Evolutionary conservation across 2,329 filamentous ascomycete genomes (phyloP).

Genomic region (Bertia moriformis): DNA sequence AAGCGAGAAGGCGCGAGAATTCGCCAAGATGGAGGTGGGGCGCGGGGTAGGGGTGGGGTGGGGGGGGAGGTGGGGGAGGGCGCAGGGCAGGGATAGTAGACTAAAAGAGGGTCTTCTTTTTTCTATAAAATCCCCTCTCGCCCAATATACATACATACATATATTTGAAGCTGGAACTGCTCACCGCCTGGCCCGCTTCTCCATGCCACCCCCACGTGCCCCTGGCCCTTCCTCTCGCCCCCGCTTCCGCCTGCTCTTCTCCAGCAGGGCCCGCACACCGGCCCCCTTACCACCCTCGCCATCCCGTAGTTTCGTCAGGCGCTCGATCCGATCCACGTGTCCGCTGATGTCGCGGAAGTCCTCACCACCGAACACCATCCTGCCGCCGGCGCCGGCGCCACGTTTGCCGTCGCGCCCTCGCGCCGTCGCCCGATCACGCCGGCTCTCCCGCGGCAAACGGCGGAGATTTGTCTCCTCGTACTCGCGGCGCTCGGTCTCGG

Average conservation of each 20-base stretch:
- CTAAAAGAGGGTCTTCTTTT: no score
- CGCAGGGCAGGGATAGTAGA: no score
- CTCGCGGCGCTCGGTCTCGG: slow-evolving; percentile 63
- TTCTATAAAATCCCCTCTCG: no score
- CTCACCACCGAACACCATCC: slow-evolving; percentile 82
- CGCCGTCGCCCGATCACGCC: slow-evolving; percentile 67
- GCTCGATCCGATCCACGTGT: slow-evolving; percentile 73
- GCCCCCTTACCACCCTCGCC: slow-evolving; percentile 33
- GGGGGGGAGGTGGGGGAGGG: no score
- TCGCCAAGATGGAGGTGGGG: no score
- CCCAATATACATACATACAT: no score
- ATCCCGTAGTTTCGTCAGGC: slow-evolving; percentile 59
- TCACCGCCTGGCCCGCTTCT: no score
- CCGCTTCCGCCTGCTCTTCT: slow-evolving; percentile 82
- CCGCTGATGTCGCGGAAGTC: slow-evolving; percentile 80
- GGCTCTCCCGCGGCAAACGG: slow-evolving; percentile 70
- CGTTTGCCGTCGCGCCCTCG: slow-evolving; percentile 33
- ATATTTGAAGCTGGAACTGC: no score
- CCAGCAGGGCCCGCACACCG: slow-evolving; percentile 48
- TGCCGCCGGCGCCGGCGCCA: no score
- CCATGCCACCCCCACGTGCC: no score
- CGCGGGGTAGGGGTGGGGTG: no score
- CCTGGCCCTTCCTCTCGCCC: slow-evolving; percentile 52
- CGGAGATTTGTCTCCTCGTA: slow-evolving; percentile 93
- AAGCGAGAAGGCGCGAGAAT: no score